phyloP scores from a whole-genome alignment of 768 basidiomycete genomes.

The Pleurotus eryngii region DNA sequence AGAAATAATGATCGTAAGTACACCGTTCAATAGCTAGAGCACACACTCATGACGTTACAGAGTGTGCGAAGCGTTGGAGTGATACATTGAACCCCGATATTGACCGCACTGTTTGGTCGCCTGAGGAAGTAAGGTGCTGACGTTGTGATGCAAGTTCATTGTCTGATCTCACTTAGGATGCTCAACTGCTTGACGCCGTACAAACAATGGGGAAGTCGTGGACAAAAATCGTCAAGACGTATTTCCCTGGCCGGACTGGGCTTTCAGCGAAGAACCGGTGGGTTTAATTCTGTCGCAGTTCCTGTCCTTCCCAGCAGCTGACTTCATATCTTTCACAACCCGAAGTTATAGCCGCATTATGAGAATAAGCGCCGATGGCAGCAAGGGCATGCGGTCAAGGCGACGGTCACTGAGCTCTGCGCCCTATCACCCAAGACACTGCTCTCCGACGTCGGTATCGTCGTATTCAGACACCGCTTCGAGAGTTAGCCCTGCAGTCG shows the following conservation, averaged over 20 bases:
- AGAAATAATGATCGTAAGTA: constrained; percentile 58
- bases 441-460: constrained; percentile 4
- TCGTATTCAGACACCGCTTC: constrained; percentile 1
- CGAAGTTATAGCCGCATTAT: constrained; percentile 6
- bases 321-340: background rate
- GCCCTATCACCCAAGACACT: background rate
- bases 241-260: constrained; percentile 58
- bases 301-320: background rate
- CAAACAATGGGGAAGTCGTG: constrained; percentile 55
- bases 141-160: background rate
- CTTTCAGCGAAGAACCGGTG: constrained; percentile 60
- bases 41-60: constrained; percentile 22
- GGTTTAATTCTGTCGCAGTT: constrained; percentile 7
- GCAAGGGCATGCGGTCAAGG: constrained; percentile 1
- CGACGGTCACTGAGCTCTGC: background rate
- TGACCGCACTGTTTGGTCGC: constrained; percentile 56
- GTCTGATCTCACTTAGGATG: constrained; percentile 34
- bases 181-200: constrained; percentile 51
- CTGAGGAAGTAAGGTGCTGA: constrained; percentile 40
- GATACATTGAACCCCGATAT: constrained; percentile 61
- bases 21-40: background rate
- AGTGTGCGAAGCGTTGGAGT: constrained; percentile 62
- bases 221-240: constrained; percentile 61
- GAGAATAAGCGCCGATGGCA: background rate
- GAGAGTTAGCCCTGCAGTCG: constrained; percentile 1